Evolutionary conservation across 768 basidiomycete genomes (phyloP).

Genomic region (Naganishia randhawae): DNA sequence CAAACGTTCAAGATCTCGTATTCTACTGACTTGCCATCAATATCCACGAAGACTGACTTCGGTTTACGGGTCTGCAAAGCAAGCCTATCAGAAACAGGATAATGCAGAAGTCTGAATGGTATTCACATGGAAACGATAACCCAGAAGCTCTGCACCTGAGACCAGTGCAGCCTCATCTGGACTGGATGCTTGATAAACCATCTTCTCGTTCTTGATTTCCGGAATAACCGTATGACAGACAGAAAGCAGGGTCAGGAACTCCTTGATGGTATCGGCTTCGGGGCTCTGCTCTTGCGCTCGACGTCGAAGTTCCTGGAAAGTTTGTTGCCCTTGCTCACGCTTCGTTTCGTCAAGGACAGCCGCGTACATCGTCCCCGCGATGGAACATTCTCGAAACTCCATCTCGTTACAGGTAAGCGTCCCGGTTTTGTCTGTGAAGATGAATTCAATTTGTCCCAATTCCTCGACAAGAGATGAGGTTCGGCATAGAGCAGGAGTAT

Average conservation of each 20-base stretch:
- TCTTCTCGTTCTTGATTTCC: constrained; percentile 79
- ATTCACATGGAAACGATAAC: constrained; percentile 89
- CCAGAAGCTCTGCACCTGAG: constrained; percentile 82
- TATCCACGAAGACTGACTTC: constrained; percentile 83
- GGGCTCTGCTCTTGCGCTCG: constrained; percentile 38
- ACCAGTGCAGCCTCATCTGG: constrained; percentile 97
- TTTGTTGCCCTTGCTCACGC: constrained; percentile 71
- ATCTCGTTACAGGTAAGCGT: constrained; percentile 96
- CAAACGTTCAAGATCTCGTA: constrained; percentile 92
- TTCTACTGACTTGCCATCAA: constrained; percentile 68
- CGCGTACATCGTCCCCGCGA: constrained; percentile 83
- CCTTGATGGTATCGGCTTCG: constrained; percentile 51
- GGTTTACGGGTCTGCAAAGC: constrained; percentile 79
- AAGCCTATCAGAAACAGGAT: not conserved
- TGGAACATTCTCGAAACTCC: constrained; percentile 88
- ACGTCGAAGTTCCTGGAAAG: constrained; percentile 69
- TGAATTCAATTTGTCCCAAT: constrained; percentile 75
- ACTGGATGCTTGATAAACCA: constrained; percentile 89
- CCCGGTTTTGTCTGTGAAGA: constrained; percentile 54
- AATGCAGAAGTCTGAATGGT: not conserved
- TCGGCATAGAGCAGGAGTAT: constrained; percentile 94
- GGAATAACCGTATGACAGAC: constrained; percentile 99
- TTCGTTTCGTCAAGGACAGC: constrained; percentile 85
- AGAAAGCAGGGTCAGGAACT: constrained; percentile 68
- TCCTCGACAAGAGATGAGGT: constrained; percentile 98